Evolutionary conservation across 306 rosid genomes (phyloP), one percentile per base, ranked within the genome.

Genomic region (Rosa persica): DNA sequence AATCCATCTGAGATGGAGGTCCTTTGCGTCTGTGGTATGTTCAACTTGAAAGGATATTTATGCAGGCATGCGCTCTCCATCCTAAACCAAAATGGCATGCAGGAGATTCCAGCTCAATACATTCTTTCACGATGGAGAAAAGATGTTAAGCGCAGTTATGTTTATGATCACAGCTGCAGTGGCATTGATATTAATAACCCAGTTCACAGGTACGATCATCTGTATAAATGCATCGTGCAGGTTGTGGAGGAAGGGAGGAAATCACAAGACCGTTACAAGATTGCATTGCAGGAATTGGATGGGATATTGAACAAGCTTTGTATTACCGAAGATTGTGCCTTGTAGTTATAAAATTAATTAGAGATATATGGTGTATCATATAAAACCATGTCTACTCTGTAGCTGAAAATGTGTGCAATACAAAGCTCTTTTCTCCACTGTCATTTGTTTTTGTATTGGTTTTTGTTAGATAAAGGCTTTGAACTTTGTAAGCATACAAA

Each of bases 231-330:
- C 77, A 42, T 86, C 16, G 93, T 92, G 76, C 89, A 87, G 86
- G 95, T 86, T 44, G 88, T 88, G 78, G 94, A 92, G 77, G 90
- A 87, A 85, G 94, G 91, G 67, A 85, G 78, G 83, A 90, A 86
- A 81, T 92, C 94, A 4, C 71, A 87, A 77, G 87, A 80, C 43
- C 81, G 72, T 23, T 88, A 84, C 78, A 76, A 80, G 81, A 73
- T 81, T 40, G 84, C 89, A 4, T 66, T 83, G 30, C 81, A 80
- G 70, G 90, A 82, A 43, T 70, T 92, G 80, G 77, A 78, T 39
- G 88, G 89, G 67, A 85, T 90, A 60, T 40, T 92, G 77, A 87
- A 65, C 80, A 88, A 87, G 88, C 90, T 92, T 76, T 84, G 66
- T 36, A 83, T 86, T 42, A 75, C 79, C 11, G 85, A 80, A 60